Conservation (phyloP, 176 grass and related monocot genomes). For the Avena atlantica region DNA sequence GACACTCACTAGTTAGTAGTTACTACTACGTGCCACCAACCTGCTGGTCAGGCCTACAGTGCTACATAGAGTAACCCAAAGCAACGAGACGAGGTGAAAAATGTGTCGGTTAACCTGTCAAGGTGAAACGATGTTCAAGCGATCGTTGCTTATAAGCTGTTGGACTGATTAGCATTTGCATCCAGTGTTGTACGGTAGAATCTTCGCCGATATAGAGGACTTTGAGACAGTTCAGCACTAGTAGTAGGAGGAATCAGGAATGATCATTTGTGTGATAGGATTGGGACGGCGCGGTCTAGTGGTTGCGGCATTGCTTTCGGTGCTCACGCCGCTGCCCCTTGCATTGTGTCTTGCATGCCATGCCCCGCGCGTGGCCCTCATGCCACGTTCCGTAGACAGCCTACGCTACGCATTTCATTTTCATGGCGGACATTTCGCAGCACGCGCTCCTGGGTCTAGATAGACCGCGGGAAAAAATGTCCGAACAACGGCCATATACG, state of each 20-base stretch:
- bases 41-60: neutral
- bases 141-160: neutral
- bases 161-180: no score
- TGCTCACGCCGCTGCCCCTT: neutral
- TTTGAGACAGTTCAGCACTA: neutral
- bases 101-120: neutral
- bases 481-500: neutral
- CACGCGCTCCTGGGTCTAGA: neutral
- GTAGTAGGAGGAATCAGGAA: neutral
- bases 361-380: neutral
- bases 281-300: neutral
- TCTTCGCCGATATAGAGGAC: neutral
- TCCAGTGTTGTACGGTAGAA: no score
- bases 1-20: neutral
- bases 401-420: neutral
- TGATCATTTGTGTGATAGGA: neutral
- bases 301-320: constrained; percentile 41
- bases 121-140: neutral
- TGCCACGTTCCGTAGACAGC: neutral
- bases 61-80: neutral
- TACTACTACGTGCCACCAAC: neutral
- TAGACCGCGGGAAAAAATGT: neutral
- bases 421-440: neutral
- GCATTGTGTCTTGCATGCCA: neutral
- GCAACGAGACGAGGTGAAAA: neutral